These are phyloP conservation scores for Populus nigra DNA, from an alignment of 345 rosid genomes.

Conservation along the genomic window DNA sequence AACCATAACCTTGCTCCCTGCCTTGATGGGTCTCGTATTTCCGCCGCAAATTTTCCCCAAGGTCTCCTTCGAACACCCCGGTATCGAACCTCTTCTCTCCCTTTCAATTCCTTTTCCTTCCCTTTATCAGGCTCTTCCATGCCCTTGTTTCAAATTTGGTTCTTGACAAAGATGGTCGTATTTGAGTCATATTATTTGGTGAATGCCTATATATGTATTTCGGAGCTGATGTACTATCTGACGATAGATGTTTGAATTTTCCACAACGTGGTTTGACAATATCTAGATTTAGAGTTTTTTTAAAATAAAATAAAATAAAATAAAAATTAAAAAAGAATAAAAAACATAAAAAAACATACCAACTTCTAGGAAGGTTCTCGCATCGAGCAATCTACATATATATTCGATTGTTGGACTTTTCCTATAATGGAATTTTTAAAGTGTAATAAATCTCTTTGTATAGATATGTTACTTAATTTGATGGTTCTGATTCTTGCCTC, in stretches of 20 bases:
- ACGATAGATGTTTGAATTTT: not conserved
- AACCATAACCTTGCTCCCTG: constrained; percentile 78
- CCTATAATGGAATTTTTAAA: not conserved
- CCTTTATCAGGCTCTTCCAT: constrained; percentile 8
- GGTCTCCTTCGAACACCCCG: constrained; percentile 81
- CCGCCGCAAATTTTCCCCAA: constrained; percentile 91
- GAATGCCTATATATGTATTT: not conserved
- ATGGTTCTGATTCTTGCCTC: not conserved
- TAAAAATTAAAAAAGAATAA: too few species aligned
- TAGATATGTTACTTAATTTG: too few species aligned
- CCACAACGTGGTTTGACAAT: not conserved
- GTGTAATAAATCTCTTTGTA: not conserved
- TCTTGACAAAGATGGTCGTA: not conserved
- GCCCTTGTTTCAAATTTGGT: constrained; percentile 4
- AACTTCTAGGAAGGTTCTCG: not conserved
- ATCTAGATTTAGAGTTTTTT: not conserved
- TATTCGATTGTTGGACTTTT: not conserved
- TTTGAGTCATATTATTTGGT: not conserved
- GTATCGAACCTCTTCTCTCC: constrained; percentile 45
- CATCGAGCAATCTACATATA: not conserved
- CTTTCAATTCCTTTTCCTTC: constrained; percentile 19
- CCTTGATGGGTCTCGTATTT: constrained; percentile 71
- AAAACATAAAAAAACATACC: not conserved
- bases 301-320: too few species aligned
- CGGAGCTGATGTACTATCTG: not conserved